Evolutionary conservation across 2,329 filamentous ascomycete species (phyloP).

Genomic region (Penicillium sp.): DNA sequence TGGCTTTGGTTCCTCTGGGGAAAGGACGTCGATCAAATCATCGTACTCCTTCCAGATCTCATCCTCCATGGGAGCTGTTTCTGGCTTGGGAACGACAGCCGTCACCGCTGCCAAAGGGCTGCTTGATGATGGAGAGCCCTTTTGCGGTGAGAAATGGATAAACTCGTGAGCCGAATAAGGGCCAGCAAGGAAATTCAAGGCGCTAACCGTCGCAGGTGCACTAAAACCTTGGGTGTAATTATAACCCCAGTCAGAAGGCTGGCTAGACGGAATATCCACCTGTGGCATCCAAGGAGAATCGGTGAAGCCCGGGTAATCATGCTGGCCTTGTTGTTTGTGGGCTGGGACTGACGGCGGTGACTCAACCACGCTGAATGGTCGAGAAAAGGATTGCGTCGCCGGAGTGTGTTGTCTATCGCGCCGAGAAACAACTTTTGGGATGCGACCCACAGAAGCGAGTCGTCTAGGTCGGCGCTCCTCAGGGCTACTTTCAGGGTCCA

Average conservation of each 20-base stretch:
- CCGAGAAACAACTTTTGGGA: slow-evolving; percentile 75
- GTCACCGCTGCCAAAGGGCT: slow-evolving; percentile 66
- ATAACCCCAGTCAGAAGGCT: slow-evolving; percentile 24
- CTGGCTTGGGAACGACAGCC: slow-evolving; percentile 63
- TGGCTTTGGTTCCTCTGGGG: slow-evolving; percentile 37
- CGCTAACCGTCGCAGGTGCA: slow-evolving; percentile 31
- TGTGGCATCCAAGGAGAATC: slow-evolving; percentile 22
- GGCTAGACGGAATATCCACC: slow-evolving; percentile 24
- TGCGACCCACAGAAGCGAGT: slow-evolving; percentile 78
- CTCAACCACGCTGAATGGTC: slow-evolving; percentile 65
- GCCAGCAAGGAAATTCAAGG: slow-evolving; percentile 36
- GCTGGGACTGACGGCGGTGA: slow-evolving; percentile 41
- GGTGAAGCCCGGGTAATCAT: slow-evolving; percentile 25
- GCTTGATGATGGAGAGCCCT: slow-evolving; percentile 69
- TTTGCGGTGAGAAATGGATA: slow-evolving; percentile 70
- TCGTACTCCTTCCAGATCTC: slow-evolving; percentile 96
- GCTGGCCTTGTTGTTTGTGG: slow-evolving; percentile 24
- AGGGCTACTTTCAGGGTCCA: slow-evolving; percentile 15
- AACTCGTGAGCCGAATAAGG: slow-evolving; percentile 60
- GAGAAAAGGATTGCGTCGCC: slow-evolving; percentile 78
- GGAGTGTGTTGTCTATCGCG: slow-evolving; percentile 62
- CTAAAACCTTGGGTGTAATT: slow-evolving; percentile 36
- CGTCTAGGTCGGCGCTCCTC: slow-evolving; percentile 57
- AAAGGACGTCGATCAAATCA: slow-evolving; percentile 73
- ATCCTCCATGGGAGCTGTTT: slow-evolving; percentile 70